Evolutionary conservation across 345 rosid species (phyloP).

Genomic region (Brassica carinata): DNA sequence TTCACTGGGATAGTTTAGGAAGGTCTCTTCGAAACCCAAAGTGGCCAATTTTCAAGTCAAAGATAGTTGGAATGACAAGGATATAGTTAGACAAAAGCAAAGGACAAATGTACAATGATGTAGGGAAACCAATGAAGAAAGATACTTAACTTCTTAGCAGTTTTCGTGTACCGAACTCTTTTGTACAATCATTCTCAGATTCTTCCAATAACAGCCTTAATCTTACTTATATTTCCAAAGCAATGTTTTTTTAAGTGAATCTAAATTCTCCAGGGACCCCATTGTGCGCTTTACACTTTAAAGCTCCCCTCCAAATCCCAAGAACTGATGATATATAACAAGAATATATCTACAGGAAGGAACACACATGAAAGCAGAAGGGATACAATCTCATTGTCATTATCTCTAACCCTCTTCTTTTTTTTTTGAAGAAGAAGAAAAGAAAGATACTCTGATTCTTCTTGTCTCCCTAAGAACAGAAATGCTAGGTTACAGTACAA

Average conservation of each 20-base stretch:
- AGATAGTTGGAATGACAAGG: not conserved
- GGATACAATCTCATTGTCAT: conserved; percentile 41
- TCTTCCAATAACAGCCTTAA: conserved; percentile 71
- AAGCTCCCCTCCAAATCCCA: conserved; percentile 51
- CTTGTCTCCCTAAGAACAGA: conserved; percentile 46
- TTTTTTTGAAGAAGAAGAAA: conserved; percentile 36
- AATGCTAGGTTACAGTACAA: conserved; percentile 51
- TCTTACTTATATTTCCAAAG: conserved; percentile 58
- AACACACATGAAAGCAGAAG: conserved; percentile 42
- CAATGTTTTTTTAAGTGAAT: conserved; percentile 63
- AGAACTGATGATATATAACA: conserved; percentile 49
- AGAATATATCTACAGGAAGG: conserved; percentile 60
- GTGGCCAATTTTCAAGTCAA: conserved; percentile 23
- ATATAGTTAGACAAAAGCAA: conserved; percentile 54
- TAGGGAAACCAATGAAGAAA: conserved; percentile 48
- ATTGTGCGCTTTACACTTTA: conserved; percentile 62
- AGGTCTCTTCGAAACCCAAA: not conserved
- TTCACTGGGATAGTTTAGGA: not conserved
- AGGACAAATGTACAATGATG: conserved; percentile 46
- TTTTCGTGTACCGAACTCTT: conserved; percentile 48
- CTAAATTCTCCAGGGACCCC: conserved; percentile 64
- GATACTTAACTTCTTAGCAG: conserved; percentile 81
- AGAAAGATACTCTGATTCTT: conserved; percentile 46
- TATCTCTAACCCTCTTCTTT: conserved; percentile 38
- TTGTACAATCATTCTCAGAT: conserved; percentile 68